phyloP scores from a whole-genome alignment of 164 flowering plant species.

The Taxillus chinensis region DNA sequence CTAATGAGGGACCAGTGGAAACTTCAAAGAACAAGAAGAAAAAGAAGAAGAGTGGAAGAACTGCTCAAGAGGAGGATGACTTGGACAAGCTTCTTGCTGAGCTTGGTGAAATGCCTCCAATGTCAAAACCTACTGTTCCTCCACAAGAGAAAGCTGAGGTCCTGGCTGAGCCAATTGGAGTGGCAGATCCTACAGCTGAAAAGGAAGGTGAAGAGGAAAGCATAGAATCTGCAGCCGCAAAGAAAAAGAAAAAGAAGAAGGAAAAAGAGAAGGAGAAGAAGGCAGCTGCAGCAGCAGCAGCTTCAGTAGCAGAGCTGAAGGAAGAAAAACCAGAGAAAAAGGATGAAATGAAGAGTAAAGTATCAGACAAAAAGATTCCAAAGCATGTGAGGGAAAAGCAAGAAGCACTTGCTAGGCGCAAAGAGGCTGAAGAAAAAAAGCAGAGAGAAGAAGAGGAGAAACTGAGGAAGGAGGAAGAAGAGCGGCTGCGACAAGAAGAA shows the following conservation, averaged over 20 bases:
- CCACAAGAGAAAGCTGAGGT: constrained; percentile 29
- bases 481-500: constrained; percentile 68
- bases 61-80: constrained; percentile 93
- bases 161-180: constrained; percentile 30
- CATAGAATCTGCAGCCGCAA: constrained; percentile 75
- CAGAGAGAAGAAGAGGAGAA: constrained; percentile 88
- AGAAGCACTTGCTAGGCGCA: constrained; percentile 72
- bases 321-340: constrained; percentile 30
- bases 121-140: constrained; percentile 27
- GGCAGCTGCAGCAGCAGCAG: constrained; percentile 27
- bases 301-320: constrained; percentile 15
- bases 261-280: constrained; percentile 72
- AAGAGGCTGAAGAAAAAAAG: constrained; percentile 78
- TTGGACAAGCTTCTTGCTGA: constrained; percentile 87
- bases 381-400: constrained; percentile 98
- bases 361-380: constrained; percentile 63
- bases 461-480: constrained; percentile 86
- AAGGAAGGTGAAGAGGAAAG: constrained; percentile 57
- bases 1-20: constrained; percentile 26
- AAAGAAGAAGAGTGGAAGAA: constrained; percentile 67
- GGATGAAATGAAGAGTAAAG: constrained; percentile 38
- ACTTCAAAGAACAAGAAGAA: constrained; percentile 81
- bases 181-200: constrained; percentile 27
- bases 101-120: constrained; percentile 60
- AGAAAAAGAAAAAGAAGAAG: constrained; percentile 92